Evolutionary conservation across 2,329 filamentous ascomycete species (phyloP).

Genomic region (Exophiala xenobiotica): DNA sequence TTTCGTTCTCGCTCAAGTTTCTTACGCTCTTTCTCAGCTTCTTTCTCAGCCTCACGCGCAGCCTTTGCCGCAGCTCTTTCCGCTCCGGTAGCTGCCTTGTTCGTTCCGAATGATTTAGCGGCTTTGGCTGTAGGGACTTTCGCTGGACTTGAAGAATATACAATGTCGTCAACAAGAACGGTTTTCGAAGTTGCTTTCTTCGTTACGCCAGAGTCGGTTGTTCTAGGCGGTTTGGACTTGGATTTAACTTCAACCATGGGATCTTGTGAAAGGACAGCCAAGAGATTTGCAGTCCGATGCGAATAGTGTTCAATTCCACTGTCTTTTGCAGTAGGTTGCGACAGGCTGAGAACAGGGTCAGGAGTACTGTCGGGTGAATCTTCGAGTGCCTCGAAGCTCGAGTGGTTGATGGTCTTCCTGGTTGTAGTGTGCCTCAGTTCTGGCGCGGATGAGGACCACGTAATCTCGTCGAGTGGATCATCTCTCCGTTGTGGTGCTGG

Average conservation of each 20-base stretch:
- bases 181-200: conserved; percentile 11
- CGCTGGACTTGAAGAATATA: conserved; percentile 43
- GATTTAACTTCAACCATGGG: conserved; percentile 13
- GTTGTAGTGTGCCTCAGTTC: conserved; percentile 25
- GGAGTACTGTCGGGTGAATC: conserved; percentile 37
- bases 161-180: conserved; percentile 23
- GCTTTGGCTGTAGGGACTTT: conserved; percentile 24
- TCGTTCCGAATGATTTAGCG: conserved; percentile 37
- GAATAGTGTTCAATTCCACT: conserved; percentile 37
- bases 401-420: not conserved
- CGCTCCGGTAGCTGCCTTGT: conserved; percentile 43
- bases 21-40: conserved; percentile 55
- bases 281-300: conserved; percentile 41
- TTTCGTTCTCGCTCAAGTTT: conserved; percentile 54
- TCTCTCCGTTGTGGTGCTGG: not conserved
- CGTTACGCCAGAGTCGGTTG: conserved; percentile 21
- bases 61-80: conserved; percentile 52
- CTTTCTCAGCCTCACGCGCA: conserved; percentile 56
- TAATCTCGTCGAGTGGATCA: conserved; percentile 40
- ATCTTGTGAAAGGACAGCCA: conserved; percentile 36
- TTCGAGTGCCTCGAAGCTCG: conserved; percentile 33
- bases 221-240: conserved; percentile 9
- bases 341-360: conserved; percentile 28
- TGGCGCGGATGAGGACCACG: conserved; percentile 44
- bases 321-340: conserved; percentile 10